Evolutionary conservation across 306 rosid genomes (phyloP), one percentile per base, ranked within the genome.

Genomic region (Glycine tomentella): DNA sequence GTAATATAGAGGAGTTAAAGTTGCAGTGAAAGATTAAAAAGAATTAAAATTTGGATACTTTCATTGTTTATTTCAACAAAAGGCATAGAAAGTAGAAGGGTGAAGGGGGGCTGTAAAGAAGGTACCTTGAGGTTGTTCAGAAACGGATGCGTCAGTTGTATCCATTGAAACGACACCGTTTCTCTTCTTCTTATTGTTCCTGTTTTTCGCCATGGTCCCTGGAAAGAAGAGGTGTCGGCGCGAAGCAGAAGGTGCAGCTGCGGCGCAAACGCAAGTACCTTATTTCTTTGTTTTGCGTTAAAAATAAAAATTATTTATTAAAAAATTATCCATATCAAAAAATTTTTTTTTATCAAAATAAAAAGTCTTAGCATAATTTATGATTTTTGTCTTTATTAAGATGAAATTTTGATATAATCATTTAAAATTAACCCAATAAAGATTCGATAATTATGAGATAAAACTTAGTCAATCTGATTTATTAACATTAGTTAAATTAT

Each of bases 171-270:
- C 84, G 73, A 42, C 75, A 0, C 72, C 90, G 76, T 78, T 85
- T 76, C 69, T 82, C 78, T 88, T 92, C 85, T 89, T 92, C 83
- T 88, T 89, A 91, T 89, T 89, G 92, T 69, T 88, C 86, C 89
- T 82, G 82, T 90, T 92, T 83, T 88, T 92, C 10, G 93, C 92
- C 97, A 92, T 92, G 6, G 46, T 66, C 59, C 65, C 58, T 58
- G 63, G 40, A 36, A 25, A 9, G 56, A 3, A 40, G 16, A 34
- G 52, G 67, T 34, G 61, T 56, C 50, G 46, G 57, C 84, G 74
- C 34, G 58, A 13, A 16, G 44, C 69, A 17, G 16, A 62, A 64
- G 33, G 63, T 15, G 45, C 44, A 45, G 63, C 5, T 40, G 16
- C 25, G 20, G 13, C 8, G 40, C 55, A 31, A 40, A 13, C 31